Conservation (phyloP, 2,329 filamentous ascomycete species). For the Rutstroemia sydowiana region DNA sequence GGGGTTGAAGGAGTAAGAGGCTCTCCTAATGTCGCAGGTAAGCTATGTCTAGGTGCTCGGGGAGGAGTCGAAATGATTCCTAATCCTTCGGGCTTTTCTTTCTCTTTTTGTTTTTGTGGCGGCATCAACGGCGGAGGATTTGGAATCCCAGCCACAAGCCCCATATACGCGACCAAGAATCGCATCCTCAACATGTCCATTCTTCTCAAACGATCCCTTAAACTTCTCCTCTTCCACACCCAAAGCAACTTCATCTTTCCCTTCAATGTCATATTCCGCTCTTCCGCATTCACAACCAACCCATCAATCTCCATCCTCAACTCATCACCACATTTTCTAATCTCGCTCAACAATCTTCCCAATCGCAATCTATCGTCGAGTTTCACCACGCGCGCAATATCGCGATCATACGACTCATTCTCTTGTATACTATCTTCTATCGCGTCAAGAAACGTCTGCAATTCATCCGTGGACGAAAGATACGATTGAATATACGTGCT, state of each 20-base stretch:
- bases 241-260: constrained; percentile 48
- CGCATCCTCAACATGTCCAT: constrained; percentile 57
- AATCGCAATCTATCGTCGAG: constrained; percentile 58
- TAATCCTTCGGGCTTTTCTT: neutral
- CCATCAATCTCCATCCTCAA: constrained; percentile 52
- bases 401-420: constrained; percentile 56
- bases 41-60: constrained; percentile 21
- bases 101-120: constrained; percentile 2
- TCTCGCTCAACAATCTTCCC: constrained; percentile 50
- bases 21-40: constrained; percentile 19
- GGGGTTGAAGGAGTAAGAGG: constrained; percentile 28
- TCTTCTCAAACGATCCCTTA: constrained; percentile 51
- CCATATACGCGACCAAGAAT: constrained; percentile 58
- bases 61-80: neutral
- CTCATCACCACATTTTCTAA: constrained; percentile 53
- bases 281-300: constrained; percentile 37
- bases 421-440: constrained; percentile 53
- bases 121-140: too few relatives aligned
- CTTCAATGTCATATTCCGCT: constrained; percentile 39
- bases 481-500: neutral
- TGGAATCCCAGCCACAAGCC: constrained; percentile 48
- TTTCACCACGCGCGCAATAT: constrained; percentile 48
- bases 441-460: constrained; percentile 46
- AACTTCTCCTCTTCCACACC: constrained; percentile 44
- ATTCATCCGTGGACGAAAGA: neutral